A percentile compares a stretch with the other conserved stretches of the same genome.
Conservation (phyloP, 108 stramenopile species). For the Parietichytrium sp. region DNA sequence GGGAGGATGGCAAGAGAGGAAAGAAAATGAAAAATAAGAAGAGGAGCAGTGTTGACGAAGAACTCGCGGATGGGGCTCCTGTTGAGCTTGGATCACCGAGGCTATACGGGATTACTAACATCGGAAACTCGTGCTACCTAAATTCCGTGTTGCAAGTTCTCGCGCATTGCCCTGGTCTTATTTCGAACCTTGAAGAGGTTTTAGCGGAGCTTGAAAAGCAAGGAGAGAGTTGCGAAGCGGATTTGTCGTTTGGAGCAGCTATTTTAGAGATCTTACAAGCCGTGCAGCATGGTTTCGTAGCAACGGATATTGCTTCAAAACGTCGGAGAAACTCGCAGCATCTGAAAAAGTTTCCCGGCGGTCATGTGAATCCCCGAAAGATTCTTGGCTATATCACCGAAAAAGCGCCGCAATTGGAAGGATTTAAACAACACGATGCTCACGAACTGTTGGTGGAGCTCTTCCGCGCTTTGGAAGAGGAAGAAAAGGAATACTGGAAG, state of each 20-base stretch:
- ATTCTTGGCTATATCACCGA: not conserved
- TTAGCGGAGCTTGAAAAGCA: not conserved
- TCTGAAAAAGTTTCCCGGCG: too few species aligned
- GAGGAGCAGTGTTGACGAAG: too few species aligned
- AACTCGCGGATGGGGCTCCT: too few species aligned
- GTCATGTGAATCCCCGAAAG: not conserved
- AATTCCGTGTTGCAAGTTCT: slow-evolving; percentile 5
- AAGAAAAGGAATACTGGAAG: not conserved
- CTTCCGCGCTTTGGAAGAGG: slow-evolving; percentile 8
- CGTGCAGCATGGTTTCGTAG: too few species aligned
- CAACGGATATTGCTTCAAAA: too few species aligned
- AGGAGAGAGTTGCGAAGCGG: too few species aligned
- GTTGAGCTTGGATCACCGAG: too few species aligned
- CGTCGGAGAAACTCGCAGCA: too few species aligned
- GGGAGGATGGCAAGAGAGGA: too few species aligned
- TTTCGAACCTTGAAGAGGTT: not conserved
- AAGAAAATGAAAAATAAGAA: too few species aligned
- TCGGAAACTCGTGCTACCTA: slow-evolving; percentile 6
- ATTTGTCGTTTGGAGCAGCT: not conserved
- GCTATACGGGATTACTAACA: not conserved
- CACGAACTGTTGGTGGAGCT: slow-evolving; percentile 16
- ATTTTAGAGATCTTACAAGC: not conserved
- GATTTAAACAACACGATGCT: slow-evolving; percentile 1
- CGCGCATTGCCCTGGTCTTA: not conserved
- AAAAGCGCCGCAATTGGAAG: slow-evolving; percentile 4